phyloP scores from a whole-genome alignment of 352 stramenopile species.

The Phytophthora sojae region DNA sequence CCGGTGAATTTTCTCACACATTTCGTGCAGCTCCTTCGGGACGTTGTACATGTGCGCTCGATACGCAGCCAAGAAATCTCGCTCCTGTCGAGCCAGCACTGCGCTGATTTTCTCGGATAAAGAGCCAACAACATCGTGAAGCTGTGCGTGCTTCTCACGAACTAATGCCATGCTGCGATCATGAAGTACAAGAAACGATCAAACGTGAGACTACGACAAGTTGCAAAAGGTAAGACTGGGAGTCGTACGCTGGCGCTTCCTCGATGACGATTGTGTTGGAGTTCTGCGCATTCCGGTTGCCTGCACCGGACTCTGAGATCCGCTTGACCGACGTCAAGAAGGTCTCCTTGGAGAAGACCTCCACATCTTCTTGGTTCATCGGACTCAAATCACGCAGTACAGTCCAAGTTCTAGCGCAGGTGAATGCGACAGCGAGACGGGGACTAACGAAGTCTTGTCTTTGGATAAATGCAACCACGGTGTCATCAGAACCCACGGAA shows the following conservation, averaged over 20 bases:
- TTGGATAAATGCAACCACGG: background rate
- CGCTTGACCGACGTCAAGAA: constrained; percentile 80
- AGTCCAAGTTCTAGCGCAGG: background rate
- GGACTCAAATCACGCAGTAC: constrained; percentile 1
- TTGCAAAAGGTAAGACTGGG: too few species aligned
- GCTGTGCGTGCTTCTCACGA: constrained; percentile 79
- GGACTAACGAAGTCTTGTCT: constrained; percentile 1
- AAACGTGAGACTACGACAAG: too few species aligned
- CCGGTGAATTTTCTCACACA: constrained; percentile 89
- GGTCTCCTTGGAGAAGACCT: constrained; percentile 85
- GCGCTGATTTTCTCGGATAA: constrained; percentile 91
- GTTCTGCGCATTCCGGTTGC: constrained; percentile 12
- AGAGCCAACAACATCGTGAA: constrained; percentile 82
- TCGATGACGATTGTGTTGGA: constrained; percentile 37
- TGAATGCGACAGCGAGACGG: background rate
- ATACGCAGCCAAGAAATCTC: constrained; percentile 93
- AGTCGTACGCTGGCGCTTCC: constrained; percentile 56
- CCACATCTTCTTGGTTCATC: constrained; percentile 64
- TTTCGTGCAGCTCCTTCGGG: constrained; percentile 94
- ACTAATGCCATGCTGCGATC: constrained; percentile 78
- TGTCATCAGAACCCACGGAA: constrained; percentile 31
- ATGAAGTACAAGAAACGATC: background rate
- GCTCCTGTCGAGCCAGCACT: constrained; percentile 92
- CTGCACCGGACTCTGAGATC: constrained; percentile 33
- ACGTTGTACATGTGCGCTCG: constrained; percentile 96